phyloP scores from a whole-genome alignment of 345 rosid genomes.

The Ceriops decandra region DNA sequence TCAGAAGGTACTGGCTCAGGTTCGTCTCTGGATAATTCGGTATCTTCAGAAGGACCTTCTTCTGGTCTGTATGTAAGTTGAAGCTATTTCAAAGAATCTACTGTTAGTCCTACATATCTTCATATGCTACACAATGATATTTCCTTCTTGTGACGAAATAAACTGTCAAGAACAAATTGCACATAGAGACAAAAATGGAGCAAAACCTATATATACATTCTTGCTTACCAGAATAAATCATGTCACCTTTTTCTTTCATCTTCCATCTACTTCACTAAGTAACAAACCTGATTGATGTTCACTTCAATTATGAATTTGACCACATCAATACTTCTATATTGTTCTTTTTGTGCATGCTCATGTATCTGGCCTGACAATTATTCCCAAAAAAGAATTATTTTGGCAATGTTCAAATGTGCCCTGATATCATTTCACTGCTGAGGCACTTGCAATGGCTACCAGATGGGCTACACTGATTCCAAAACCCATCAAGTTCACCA shows the following conservation, averaged over 20 bases:
- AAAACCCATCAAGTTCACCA: background rate
- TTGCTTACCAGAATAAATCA: background rate
- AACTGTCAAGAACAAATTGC: background rate
- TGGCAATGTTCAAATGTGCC: background rate
- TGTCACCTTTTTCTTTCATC: background rate
- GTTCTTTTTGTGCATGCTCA: too few species aligned
- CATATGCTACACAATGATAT: background rate
- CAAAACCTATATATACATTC: background rate
- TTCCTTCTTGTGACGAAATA: background rate
- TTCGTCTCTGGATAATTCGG: conserved; percentile 47
- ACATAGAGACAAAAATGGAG: background rate
- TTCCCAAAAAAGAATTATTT: background rate
- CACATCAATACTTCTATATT: background rate
- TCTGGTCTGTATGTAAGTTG: conserved; percentile 76
- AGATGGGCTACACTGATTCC: background rate
- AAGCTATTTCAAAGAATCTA: conserved; percentile 41
- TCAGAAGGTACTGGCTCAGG: conserved; percentile 56
- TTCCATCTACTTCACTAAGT: background rate
- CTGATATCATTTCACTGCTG: background rate
- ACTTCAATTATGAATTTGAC: background rate
- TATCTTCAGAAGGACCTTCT: conserved; percentile 60
- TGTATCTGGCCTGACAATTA: background rate
- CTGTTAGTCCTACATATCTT: conserved; percentile 24
- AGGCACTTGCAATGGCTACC: background rate
- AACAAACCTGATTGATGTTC: background rate